Evolutionary conservation across 2,329 filamentous ascomycete species (phyloP), one percentile per base, ranked within the genome.

Genomic region (Epichloe hybrida): DNA sequence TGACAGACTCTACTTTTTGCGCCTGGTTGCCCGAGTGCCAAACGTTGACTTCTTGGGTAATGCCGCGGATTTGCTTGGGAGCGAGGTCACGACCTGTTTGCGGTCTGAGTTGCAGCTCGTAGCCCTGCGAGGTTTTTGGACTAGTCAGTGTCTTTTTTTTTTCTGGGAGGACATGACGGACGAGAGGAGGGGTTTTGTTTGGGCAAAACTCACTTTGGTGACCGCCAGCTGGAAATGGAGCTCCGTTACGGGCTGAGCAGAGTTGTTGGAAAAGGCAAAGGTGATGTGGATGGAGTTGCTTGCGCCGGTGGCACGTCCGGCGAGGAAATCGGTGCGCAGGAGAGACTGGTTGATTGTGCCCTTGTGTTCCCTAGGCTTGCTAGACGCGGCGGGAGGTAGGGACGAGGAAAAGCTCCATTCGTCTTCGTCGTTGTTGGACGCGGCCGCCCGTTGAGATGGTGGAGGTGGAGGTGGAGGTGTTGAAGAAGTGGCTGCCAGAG

Each of bases 391-490:
- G 2, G 73, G 67, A 31, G 91, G 91, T 13, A 96, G 74, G 0
- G 91, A 84, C 0, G 91, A 97, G 3, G 87, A 81, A 65, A 97
- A 97, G 23, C 81, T 86, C 90, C 91, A 97, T 62, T 97, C 91
- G 56, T 97, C 91, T 48, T 96, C 91, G 49, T 96, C 90, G 44
- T 86, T 80, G 48, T 71, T 72, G 7, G 69, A 61, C 8, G 59
- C 56, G 3, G 69, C 50, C 0, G 63, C 50, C 2, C 62, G 54
- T n/a, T 53, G 49, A 2, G 56, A 58, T 17, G 58, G 55, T 7
- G 56, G n/a, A n/a, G n/a, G 58, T 15, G 54, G 54, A 8, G 61
- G 58, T 15, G 54, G 56, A 17, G 58, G 59, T 9, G 17, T 67
- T 60, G 17, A 52, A 38, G 17, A 52, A 38, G 58, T 40, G 50